A percentile compares a stretch with the other conserved stretches of the same genome.
phyloP scores from a whole-genome alignment of 352 stramenopile species.

The Globisporangium cystogenes region DNA sequence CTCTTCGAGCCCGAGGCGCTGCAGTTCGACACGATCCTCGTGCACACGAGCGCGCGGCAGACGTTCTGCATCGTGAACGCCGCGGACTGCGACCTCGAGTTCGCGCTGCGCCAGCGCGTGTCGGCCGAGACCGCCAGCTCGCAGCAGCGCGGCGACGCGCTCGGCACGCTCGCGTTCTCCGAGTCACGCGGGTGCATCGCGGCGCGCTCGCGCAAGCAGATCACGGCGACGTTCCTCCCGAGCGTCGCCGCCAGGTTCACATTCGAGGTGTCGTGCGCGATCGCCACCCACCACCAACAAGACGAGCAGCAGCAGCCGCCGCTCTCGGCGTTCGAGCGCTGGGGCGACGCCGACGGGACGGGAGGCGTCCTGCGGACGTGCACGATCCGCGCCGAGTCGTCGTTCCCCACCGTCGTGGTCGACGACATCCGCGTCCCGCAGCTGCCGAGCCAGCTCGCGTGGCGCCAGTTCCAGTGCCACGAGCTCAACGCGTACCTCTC shows the following conservation, averaged over 20 bases:
- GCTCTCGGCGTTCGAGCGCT: conserved; percentile 18
- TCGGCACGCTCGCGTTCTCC: conserved; percentile 43
- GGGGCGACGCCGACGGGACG: conserved; percentile 4
- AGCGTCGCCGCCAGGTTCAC: conserved; percentile 54
- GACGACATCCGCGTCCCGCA: conserved; percentile 71
- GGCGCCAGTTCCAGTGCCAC: conserved; percentile 69
- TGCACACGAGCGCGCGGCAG: conserved; percentile 73
- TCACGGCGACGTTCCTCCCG: conserved; percentile 73
- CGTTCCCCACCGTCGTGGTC: conserved; percentile 85
- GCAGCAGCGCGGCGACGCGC: not conserved
- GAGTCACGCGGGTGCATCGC: conserved; percentile 58
- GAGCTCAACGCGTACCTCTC: conserved; percentile 69
- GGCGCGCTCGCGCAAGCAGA: conserved; percentile 70
- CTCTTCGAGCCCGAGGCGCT: conserved; percentile 63
- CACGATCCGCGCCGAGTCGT: conserved; percentile 62
- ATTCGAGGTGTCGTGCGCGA: conserved; percentile 63
- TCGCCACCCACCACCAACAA: conserved; percentile 14
- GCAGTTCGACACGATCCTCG: conserved; percentile 79
- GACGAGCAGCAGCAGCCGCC: not conserved
- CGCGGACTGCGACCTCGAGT: conserved; percentile 74
- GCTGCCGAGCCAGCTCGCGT: conserved; percentile 43
- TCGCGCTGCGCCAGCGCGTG: conserved; percentile 34
- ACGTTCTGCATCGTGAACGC: conserved; percentile 67
- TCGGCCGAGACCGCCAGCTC: conserved; percentile 9
- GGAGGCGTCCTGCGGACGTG: conserved; percentile 16